phyloP scores from a whole-genome alignment of 148 eudicot species.

The Rhododendron kiyosumense region DNA sequence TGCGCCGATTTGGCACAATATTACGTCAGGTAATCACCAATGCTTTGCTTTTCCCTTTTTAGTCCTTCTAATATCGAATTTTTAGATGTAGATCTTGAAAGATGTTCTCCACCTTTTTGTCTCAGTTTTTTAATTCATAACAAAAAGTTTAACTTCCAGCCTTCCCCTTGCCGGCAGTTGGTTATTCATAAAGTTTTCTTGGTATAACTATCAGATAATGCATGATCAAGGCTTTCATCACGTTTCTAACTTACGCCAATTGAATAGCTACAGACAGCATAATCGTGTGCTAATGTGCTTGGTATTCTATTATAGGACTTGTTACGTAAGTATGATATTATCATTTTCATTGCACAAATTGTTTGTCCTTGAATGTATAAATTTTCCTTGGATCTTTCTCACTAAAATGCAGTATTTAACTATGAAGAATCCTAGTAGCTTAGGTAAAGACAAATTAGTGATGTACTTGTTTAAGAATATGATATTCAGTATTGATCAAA shows the following conservation, averaged over 20 bases:
- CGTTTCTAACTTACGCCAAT: too few species aligned
- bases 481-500: neutral
- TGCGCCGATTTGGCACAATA: constrained; percentile 59
- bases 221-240: too few species aligned
- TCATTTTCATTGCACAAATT: too few species aligned
- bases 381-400: neutral
- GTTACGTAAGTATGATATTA: too few species aligned
- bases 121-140: neutral
- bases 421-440: neutral
- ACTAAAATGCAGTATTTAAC: neutral
- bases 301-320: too few species aligned
- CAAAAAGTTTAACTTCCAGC: neutral
- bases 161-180: neutral
- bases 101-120: neutral
- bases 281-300: neutral
- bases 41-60: neutral
- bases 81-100: neutral
- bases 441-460: neutral
- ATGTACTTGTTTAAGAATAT: neutral
- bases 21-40: constrained; percentile 43
- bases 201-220: neutral
- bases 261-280: neutral
- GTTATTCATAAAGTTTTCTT: neutral
- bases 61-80: neutral
- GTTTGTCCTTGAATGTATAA: too few species aligned